Evolutionary conservation across 208 protist genomes (phyloP).

Genomic region (Acanthamoeba healyi): DNA sequence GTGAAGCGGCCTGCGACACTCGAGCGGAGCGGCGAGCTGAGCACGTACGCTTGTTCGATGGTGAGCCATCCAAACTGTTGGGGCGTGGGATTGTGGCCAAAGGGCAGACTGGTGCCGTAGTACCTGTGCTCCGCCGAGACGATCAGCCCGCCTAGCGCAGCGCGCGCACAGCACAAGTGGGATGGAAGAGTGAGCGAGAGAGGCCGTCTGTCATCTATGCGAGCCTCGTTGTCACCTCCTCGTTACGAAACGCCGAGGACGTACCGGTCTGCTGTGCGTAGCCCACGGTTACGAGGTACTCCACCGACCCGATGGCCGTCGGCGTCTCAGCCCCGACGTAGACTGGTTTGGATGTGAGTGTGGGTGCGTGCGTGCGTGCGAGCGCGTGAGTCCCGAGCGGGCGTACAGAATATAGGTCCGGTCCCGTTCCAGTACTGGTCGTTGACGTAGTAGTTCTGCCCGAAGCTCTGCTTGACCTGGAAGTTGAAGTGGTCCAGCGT

Average conservation of each 20-base stretch:
- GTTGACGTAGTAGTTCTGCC: background rate
- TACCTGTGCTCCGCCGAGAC: constrained; percentile 93
- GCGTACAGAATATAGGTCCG: constrained; percentile 21
- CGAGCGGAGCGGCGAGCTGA: background rate
- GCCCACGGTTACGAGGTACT: background rate
- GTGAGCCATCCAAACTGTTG: constrained; percentile 81
- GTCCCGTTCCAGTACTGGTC: constrained; percentile 27
- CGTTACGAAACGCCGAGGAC: too few species aligned
- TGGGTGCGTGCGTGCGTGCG: constrained; percentile 62
- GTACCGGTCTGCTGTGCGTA: background rate
- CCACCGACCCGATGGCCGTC: background rate
- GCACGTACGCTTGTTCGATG: constrained; percentile 87
- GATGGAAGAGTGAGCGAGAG: too few species aligned
- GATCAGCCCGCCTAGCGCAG: constrained; percentile 87
- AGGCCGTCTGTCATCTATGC: too few species aligned
- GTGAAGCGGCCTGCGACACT: too few species aligned
- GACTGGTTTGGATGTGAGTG: constrained; percentile 43
- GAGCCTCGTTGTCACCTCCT: too few species aligned
- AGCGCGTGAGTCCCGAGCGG: too few species aligned
- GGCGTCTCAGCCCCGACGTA: background rate
- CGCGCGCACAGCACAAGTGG: too few species aligned
- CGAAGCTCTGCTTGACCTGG: background rate
- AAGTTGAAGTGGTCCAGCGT: constrained; percentile 27
- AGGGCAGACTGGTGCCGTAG: constrained; percentile 89
- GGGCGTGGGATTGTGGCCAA: constrained; percentile 79